These are phyloP conservation scores for Phanerochaete sordida DNA, from an alignment of 768 basidiomycete species.

Conservation along the genomic window DNA sequence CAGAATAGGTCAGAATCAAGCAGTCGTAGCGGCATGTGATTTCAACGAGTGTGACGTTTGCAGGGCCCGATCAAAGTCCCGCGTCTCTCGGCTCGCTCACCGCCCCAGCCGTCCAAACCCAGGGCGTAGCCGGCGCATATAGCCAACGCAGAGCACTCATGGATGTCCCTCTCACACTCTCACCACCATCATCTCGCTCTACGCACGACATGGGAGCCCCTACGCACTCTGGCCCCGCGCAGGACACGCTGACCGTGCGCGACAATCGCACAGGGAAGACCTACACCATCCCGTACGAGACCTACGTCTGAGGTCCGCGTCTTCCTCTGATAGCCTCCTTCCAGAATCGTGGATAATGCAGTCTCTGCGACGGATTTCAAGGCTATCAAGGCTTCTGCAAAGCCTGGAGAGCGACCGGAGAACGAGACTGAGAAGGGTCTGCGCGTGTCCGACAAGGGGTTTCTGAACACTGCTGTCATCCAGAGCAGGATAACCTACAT, in stretches of 20 bases:
- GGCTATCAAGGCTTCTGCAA: slow-evolving; percentile 55
- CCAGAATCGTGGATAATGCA: slow-evolving; percentile 79
- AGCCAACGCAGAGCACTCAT: neutral
- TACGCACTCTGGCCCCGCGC: slow-evolving; percentile 10
- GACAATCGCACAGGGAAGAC: slow-evolving; percentile 86
- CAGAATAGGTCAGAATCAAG: no score
- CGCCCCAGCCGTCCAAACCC: neutral
- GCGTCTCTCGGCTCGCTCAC: neutral
- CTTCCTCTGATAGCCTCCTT: neutral
- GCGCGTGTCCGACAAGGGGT: slow-evolving; percentile 76
- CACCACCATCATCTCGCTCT: neutral
- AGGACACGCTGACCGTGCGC: slow-evolving; percentile 52
- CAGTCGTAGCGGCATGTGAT: no score
- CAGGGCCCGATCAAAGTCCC: neutral
- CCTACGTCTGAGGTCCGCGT: neutral
- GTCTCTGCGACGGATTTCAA: slow-evolving; percentile 83
- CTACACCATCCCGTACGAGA: slow-evolving; percentile 67
- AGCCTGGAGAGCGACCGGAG: slow-evolving; percentile 65
- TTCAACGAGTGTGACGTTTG: neutral
- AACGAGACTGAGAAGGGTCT: slow-evolving; percentile 82
- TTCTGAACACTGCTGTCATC: slow-evolving; percentile 80
- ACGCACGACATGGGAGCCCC: slow-evolving; percentile 21
- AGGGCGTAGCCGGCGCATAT: neutral
- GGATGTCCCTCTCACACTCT: neutral
- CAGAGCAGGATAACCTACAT: slow-evolving; percentile 85